phyloP scores from a whole-genome alignment of 129 eudicot species.

The Oenanthe sinensis region DNA sequence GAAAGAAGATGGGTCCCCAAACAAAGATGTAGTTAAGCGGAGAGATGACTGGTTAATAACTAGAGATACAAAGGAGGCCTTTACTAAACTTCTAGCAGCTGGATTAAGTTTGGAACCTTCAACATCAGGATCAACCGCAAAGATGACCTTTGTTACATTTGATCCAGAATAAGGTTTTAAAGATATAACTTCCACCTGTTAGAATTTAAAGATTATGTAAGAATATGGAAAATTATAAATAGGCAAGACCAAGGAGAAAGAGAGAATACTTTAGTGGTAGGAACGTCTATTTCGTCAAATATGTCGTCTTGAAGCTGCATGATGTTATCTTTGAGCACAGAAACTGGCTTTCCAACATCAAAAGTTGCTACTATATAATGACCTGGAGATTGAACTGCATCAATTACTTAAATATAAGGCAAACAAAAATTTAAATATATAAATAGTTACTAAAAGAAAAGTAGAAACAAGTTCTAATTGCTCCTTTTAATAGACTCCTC shows the following conservation, averaged over 20 bases:
- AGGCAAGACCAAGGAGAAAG: conserved; percentile 6
- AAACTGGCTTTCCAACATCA: conserved; percentile 51
- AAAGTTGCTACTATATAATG: conserved; percentile 85
- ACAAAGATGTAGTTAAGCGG: conserved; percentile 56
- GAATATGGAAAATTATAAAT: conserved; percentile 1
- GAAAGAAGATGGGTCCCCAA: conserved; percentile 75
- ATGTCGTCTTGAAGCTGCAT: conserved; percentile 59
- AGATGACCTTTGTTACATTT: conserved; percentile 62
- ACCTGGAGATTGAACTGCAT: conserved; percentile 36
- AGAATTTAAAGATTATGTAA: conserved; percentile 10
- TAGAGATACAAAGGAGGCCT: conserved; percentile 47
- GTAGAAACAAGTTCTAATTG: background rate
- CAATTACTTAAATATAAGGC: background rate
- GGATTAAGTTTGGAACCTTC: conserved; percentile 36
- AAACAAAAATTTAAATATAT: conserved; percentile 10
- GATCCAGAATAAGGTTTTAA: conserved; percentile 36
- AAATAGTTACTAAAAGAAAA: background rate
- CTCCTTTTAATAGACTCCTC: background rate
- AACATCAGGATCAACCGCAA: conserved; percentile 64
- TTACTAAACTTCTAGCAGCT: conserved; percentile 57
- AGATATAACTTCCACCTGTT: conserved; percentile 72
- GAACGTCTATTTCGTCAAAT: conserved; percentile 65
- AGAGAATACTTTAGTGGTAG: conserved; percentile 46
- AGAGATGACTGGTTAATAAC: conserved; percentile 40
- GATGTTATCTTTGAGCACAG: conserved; percentile 56